A percentile compares a stretch with the other conserved stretches of the same genome.
Conservation (phyloP, 805 yeast species). For the Dipodascopsis tothii region DNA sequence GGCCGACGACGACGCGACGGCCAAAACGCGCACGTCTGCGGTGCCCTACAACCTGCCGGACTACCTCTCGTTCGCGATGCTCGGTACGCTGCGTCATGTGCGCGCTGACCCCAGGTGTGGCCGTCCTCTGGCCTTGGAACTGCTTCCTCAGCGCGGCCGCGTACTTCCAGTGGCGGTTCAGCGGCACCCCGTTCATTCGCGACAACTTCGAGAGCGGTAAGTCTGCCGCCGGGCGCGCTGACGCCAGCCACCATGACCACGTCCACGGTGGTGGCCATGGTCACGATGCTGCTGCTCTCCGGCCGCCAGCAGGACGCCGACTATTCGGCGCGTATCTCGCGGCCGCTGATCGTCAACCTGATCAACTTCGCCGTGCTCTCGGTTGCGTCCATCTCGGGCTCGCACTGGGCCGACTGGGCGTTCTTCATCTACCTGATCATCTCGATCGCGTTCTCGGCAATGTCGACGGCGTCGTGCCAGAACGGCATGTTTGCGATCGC, state of each 20-base stretch:
- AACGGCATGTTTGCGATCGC: slow-evolving; percentile 86
- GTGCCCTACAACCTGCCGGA: background rate
- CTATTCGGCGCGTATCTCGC: slow-evolving; percentile 19
- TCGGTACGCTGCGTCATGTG: too few relatives aligned
- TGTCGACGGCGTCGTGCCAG: slow-evolving; percentile 77
- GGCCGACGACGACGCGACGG: too few relatives aligned
- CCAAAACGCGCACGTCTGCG: too few relatives aligned
- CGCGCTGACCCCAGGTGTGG: too few relatives aligned
- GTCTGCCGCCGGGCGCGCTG: slow-evolving; percentile 2
- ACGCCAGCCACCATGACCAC: slow-evolving; percentile 16
- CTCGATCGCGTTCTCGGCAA: slow-evolving; percentile 42
- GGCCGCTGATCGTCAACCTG: slow-evolving; percentile 15
- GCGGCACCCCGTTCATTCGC: slow-evolving; percentile 31
- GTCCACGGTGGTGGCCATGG: slow-evolving; percentile 33
- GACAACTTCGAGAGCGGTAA: slow-evolving; percentile 43
- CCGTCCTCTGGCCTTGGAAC: slow-evolving; percentile 90
- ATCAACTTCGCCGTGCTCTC: slow-evolving; percentile 18
- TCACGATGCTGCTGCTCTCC: slow-evolving; percentile 16
- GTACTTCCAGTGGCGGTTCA: slow-evolving; percentile 61
- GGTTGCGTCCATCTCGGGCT: slow-evolving; percentile 18
- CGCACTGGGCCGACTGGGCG: slow-evolving; percentile 10
- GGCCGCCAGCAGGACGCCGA: slow-evolving; percentile 15
- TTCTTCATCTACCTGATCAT: slow-evolving; percentile 49
- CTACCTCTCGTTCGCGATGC: background rate
- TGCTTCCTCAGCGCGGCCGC: slow-evolving; percentile 79